phyloP scores from a whole-genome alignment of 2,329 filamentous ascomycete species.

The Claviceps citrina region DNA sequence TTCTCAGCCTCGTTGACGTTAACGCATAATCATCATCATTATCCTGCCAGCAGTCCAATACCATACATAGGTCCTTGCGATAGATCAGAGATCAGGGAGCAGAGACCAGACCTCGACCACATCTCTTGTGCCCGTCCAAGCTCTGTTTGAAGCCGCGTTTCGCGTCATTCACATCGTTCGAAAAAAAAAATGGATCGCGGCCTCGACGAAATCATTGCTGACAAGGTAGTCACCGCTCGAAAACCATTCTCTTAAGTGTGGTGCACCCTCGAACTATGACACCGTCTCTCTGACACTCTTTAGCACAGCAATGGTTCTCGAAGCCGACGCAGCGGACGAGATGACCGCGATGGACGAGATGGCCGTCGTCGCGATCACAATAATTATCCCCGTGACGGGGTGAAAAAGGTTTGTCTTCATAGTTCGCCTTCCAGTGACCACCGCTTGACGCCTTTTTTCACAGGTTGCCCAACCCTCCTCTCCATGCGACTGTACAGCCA shows the following conservation, averaged over 20 bases:
- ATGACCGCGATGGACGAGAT: conserved; percentile 20
- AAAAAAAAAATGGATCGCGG: conserved; percentile 36
- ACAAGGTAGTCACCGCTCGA: conserved; percentile 22
- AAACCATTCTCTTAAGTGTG: neutral
- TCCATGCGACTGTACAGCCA: conserved; percentile 11
- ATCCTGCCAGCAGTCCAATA: too few relatives aligned
- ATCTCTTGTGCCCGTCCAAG: neutral
- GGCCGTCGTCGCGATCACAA: conserved; percentile 20
- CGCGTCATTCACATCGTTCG: conserved; percentile 7
- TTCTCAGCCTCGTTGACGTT: neutral
- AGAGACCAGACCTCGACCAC: neutral
- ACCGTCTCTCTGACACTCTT: neutral
- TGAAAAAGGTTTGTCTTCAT: conserved; percentile 59
- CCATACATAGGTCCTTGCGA: neutral
- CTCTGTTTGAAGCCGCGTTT: neutral
- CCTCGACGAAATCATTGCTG: conserved; percentile 41
- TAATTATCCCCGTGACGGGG: conserved; percentile 60
- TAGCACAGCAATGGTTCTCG: conserved; percentile 21
- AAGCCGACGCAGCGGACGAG: conserved; percentile 22
- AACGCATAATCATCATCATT: too few relatives aligned
- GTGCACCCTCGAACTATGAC: neutral
- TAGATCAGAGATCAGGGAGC: too few relatives aligned
- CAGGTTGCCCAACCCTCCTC: conserved; percentile 23
- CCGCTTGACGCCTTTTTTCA: conserved; percentile 2
- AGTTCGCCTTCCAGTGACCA: neutral